phyloP scores from a whole-genome alignment of 805 yeast species.

The Danielia oregonensis region DNA sequence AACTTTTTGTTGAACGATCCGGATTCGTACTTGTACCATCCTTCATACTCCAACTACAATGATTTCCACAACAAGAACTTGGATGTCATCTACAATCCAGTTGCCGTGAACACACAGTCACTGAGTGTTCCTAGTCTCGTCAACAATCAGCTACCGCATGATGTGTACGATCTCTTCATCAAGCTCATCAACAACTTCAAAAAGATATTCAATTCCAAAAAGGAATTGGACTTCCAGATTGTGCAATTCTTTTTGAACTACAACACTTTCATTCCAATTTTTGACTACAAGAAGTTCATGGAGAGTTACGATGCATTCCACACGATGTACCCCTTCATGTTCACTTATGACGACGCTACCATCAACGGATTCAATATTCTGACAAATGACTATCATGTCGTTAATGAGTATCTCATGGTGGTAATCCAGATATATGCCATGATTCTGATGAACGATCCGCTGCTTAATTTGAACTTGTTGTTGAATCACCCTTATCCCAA shows the following conservation, averaged over 20 bases:
- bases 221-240: conserved; percentile 45
- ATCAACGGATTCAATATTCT: conserved; percentile 46
- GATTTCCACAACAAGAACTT: conserved; percentile 34
- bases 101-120: conserved; percentile 22
- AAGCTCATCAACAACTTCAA: conserved; percentile 43
- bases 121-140: conserved; percentile 2
- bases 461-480: conserved; percentile 37
- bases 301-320: conserved; percentile 47
- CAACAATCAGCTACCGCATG: conserved; percentile 29
- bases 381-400: conserved; percentile 38
- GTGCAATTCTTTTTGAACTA: conserved; percentile 48
- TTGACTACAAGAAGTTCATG: conserved; percentile 52
- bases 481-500: conserved; percentile 36
- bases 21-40: conserved; percentile 39
- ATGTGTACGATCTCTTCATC: conserved; percentile 41
- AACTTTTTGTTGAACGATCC: conserved; percentile 40
- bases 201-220: conserved; percentile 32
- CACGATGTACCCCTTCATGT: conserved; percentile 46
- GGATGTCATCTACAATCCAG: conserved; percentile 37
- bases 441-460: conserved; percentile 48
- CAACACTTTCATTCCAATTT: conserved; percentile 51
- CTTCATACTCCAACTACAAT: conserved; percentile 34
- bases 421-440: conserved; percentile 49
- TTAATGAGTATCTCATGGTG: conserved; percentile 40
- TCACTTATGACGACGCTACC: conserved; percentile 44